Evolutionary conservation across 129 eudicot genomes (phyloP).

Genomic region (Apium graveolens): DNA sequence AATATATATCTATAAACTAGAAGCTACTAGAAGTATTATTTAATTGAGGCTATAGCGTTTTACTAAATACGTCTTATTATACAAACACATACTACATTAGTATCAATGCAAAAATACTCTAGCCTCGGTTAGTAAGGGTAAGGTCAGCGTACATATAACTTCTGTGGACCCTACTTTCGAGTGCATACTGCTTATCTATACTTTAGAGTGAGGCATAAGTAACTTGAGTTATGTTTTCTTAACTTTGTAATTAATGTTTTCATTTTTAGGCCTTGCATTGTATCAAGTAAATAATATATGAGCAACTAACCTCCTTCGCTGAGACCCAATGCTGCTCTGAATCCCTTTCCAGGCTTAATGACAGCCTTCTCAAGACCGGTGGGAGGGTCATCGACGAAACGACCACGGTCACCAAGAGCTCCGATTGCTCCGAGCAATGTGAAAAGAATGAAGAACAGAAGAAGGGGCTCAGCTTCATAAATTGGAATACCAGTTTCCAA

Average conservation of each 20-base stretch:
- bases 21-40: too few relatives aligned
- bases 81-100: too few relatives aligned
- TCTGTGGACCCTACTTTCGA: background rate
- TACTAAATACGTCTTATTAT: too few relatives aligned
- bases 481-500: constrained; percentile 97
- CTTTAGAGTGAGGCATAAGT: background rate
- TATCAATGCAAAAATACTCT: background rate
- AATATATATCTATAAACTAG: background rate
- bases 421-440: constrained; percentile 98
- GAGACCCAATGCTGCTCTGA: constrained; percentile 77
- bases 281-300: background rate
- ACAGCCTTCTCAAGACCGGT: constrained; percentile 82
- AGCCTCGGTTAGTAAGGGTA: background rate
- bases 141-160: background rate
- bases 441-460: constrained; percentile 90
- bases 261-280: background rate
- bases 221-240: too few relatives aligned
- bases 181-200: background rate
- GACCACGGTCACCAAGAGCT: constrained; percentile 94
- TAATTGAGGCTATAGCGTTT: background rate
- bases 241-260: too few relatives aligned
- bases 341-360: constrained; percentile 80
- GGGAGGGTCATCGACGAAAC: constrained; percentile 67
- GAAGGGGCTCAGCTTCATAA: constrained; percentile 97
- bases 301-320: constrained; percentile 56